Evolutionary conservation across 148 eudicot species (phyloP).

Genomic region (Rhododendron griersonianum): DNA sequence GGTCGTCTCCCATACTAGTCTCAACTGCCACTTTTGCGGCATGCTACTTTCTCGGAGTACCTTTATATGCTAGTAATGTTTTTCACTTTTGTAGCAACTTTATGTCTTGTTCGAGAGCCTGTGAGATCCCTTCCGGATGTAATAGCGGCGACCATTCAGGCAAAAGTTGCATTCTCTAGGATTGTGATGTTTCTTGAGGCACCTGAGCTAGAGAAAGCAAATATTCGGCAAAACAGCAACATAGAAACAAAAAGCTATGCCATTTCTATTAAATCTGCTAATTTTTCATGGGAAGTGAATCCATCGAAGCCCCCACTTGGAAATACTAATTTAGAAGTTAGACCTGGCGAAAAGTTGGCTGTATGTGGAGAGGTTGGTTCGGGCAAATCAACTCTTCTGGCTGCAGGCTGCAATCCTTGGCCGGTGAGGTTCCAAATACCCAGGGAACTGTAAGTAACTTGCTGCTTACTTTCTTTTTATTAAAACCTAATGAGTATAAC

Average conservation of each 20-base stretch:
- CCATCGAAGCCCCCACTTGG: too few species aligned
- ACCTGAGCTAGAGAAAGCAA: too few species aligned
- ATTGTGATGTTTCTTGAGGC: conserved; percentile 8
- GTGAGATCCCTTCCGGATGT: conserved; percentile 81
- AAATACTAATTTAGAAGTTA: too few species aligned
- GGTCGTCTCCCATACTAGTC: conserved; percentile 79
- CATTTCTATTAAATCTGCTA: too few species aligned
- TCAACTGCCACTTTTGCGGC: conserved; percentile 80
- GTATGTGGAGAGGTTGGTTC: conserved; percentile 95
- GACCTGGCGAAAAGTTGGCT: too few species aligned
- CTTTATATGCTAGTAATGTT: conserved; percentile 72
- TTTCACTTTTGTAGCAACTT: conserved; percentile 84
- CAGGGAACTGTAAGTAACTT: conserved; percentile 59
- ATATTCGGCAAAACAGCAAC: too few species aligned
- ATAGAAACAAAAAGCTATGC: too few species aligned
- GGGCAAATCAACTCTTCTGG: conserved; percentile 79
- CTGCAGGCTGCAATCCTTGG: conserved; percentile 70
- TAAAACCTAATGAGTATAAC: not conserved
- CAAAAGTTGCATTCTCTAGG: conserved; percentile 71
- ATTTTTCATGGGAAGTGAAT: too few species aligned
- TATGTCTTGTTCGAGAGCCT: conserved; percentile 87
- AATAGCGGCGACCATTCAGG: conserved; percentile 73
- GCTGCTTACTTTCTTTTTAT: not conserved
- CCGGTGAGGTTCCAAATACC: conserved; percentile 72
- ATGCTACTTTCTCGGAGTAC: conserved; percentile 64